Base-by-base conservation (phyloP, 176 grass and related monocot species). In the Triticum monococcum region DNA sequence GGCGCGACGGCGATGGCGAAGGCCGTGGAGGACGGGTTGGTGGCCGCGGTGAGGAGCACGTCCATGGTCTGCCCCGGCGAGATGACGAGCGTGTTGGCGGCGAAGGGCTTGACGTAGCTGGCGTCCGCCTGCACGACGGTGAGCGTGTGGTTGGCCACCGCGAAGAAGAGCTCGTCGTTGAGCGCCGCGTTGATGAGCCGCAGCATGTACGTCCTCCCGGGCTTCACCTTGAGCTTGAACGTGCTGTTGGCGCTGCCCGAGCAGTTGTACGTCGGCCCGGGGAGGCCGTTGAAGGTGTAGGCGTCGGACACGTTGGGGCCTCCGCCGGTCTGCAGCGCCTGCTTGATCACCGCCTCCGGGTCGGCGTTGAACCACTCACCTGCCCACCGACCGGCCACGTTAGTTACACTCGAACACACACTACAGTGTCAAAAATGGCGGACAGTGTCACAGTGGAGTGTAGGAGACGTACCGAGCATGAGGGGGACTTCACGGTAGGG, bases 111-210 rank as follows among this genome's bases (percentile, higher is more conserved):
- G 5, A 95, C 85, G 61, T 98, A 98, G 84, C 69, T 87, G 4
- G 91, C 91, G 72, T 98, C 93, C 32, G 89, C 95, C 25, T 93
- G 83, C 8, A 98, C 89, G 11, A 95, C 62, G 3, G 95, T 95
- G 23, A 98, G 82, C 20, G 93, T 88, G 93, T 95, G 95, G 77
- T 87, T 92, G 46, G 91, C 87, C 2, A 98, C 83, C 0, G 85
- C 86, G 80, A 98, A 98, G 91, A 98, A 98, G 85, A 95, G 91
- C 87, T 98, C 93, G 38, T 97, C 86, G 73, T 97, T 97, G 77
- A 97, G 46, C 52, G 95, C 95, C 4, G 90, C 86, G 74, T 98
- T 98, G 79, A 98, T 77, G n/a, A 98, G 83, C 7, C 95, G 93
- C 26, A 98, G 87, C 86, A 98, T 41, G 83, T 93, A 98, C 18